Base-by-base conservation (phyloP, 805 yeast species). In the Kluyveromyces nonfermentans region DNA sequence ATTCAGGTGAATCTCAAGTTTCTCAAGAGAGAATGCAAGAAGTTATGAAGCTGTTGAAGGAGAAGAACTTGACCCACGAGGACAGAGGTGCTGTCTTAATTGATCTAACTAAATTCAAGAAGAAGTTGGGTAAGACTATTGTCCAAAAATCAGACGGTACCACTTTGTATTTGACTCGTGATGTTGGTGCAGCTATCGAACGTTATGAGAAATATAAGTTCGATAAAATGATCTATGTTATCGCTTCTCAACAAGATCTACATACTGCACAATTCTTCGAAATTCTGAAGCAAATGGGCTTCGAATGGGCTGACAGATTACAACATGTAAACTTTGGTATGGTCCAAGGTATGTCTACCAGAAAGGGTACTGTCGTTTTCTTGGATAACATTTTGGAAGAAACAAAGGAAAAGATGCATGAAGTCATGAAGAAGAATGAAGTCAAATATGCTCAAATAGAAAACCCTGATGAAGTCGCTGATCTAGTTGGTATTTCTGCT, bases 341-440 rank as follows among this genome's bases (percentile, higher is more conserved):
- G 95, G 98, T 93, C 41, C 84, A 78, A 60, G 98, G 98, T 56
- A 93, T 93, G 99, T 84, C 95, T 21, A 93, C 98, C 46, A 82
- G 99, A 72, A 85, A 81, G 68, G 99, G 99, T 54, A 93, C 96
- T 31, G 99, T 93, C 50, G 97, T 93, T n/a, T 93, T 93, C 75
- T 75, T 93, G 58, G 96, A 93, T 67, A 83, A 78, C 59, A 93
- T 93, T 55, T 73, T 93, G 55, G 93, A 90, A 68, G 96, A 87
- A 66, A 88, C 96, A 47, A 85, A 85, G 69, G 86, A 84, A 44
- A 78, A 85, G 58, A 93, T 93, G 96, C 95, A 88, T 62, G 93
- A 86, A 55, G 96, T 93, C 45, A 93, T 93, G 97, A 79, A 82
- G 69, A 80, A 80, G 69, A 93, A 90, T 66, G 87, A 82, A 64